Base-by-base conservation (phyloP, 2,329 filamentous ascomycete species). In the Alternaria alternata region DNA sequence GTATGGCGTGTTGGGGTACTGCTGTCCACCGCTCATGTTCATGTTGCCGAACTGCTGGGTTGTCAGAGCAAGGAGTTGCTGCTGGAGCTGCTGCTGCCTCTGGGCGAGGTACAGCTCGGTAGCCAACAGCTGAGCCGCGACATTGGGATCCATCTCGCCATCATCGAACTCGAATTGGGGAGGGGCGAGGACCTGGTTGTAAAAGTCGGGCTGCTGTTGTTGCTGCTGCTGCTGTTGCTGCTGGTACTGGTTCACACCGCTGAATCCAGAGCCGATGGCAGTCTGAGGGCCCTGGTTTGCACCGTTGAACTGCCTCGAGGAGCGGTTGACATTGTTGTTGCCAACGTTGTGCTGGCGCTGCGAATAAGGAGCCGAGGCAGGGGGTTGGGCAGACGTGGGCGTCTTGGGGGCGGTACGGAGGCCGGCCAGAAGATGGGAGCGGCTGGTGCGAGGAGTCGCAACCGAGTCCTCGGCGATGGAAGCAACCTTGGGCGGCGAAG, bases 341-440 rank as follows among this genome's bases (percentile, higher is more conserved):
- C 74, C 82, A 61, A 80, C 67, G 54, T 78, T 80, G 70, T 83
- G 81, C 71, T 83, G 82, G 61, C 75, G 82, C 76, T 89, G 87
- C 61, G 84, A 83, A 64, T 87, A 86, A 59, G 88, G 87, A 72
- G 86, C 85, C 64, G 87, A 87, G 42, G 87, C 85, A 70, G 90
- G 89, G 68, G 75, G 75, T 58, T 93, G 91, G 22, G 70, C 72
- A 46, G 88, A 89, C 39, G 89, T 86, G 20, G 89, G 87, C 49
- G 91, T 94, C 85, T 97, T 97, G 38, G 95, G 95, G 51, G 94
- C 93, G 64, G 95, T 99, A 75, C 95, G 89, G 63, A 99, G 86
- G 58, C 94, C 94, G 63, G 94, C 94, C 74, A 99, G 88, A 66
- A 99, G 87, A 76, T 99, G 95, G 66, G 93, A 96, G 68, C 95